These are phyloP conservation scores for Mercurialis annua DNA, from an alignment of 345 rosid genomes.

Conservation along the genomic window DNA sequence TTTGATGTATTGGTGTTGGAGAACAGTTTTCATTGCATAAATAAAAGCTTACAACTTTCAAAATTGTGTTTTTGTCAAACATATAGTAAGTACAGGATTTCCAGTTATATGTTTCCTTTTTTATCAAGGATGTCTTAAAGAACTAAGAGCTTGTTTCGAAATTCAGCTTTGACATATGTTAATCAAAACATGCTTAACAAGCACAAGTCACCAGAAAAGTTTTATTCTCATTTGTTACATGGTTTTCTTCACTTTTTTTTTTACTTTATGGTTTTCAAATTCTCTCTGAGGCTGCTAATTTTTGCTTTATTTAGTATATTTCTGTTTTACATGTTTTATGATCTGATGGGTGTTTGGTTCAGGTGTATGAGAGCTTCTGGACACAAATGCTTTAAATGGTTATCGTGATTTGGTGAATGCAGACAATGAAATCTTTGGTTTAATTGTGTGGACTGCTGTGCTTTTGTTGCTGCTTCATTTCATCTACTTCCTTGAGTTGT, in stretches of 20 bases:
- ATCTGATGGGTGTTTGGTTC: conserved; percentile 33
- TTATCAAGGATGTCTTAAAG: no score
- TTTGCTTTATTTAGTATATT: not conserved
- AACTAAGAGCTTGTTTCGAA: no score
- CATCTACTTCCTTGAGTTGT: conserved; percentile 26
- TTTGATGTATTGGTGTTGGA: not conserved
- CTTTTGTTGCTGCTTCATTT: conserved; percentile 39
- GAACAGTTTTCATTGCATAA: not conserved
- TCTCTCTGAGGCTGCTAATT: not conserved
- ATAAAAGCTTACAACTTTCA: not conserved
- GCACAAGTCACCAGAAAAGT: no score
- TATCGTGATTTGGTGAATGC: conserved; percentile 37
- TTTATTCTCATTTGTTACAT: no score
- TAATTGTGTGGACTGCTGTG: conserved; percentile 38
- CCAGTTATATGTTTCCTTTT: not conserved
- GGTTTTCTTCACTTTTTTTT: not conserved
- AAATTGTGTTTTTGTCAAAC: not conserved
- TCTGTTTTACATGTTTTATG: conserved; percentile 18
- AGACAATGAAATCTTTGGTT: conserved; percentile 34
- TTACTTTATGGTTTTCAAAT: not conserved
- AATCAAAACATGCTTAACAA: no score
- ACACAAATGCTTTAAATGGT: conserved; percentile 33
- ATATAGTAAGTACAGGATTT: not conserved
- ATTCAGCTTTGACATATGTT: no score
- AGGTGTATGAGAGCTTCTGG: conserved; percentile 39